Evolutionary conservation across 805 yeast genomes (phyloP).

Genomic region (Starmerella etchellsii): DNA sequence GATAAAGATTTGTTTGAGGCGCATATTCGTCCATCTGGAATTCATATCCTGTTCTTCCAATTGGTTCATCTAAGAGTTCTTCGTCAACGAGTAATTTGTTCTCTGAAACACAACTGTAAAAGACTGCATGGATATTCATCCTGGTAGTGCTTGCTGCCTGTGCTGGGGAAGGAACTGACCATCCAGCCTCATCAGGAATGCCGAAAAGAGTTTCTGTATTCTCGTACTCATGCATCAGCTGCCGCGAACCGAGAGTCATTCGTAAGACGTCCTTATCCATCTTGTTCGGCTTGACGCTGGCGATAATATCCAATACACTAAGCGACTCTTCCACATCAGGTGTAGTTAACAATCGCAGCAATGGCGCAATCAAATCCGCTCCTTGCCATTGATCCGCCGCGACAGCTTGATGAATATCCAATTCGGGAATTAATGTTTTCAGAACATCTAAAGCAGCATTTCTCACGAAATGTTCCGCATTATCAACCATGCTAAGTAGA

Average conservation of each 20-base stretch:
- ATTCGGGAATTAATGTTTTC: slow-evolving; percentile 59
- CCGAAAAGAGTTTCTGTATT: slow-evolving; percentile 85
- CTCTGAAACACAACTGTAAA: slow-evolving; percentile 56
- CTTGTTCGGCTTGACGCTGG: slow-evolving; percentile 74
- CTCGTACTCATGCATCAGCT: slow-evolving; percentile 68
- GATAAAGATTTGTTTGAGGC: slow-evolving; percentile 1
- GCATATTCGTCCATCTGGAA: slow-evolving; percentile 24
- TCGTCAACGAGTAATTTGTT: not conserved
- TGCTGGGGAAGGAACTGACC: slow-evolving; percentile 96
- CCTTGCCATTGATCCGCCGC: slow-evolving; percentile 66
- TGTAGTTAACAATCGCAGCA: slow-evolving; percentile 63
- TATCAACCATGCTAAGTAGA: slow-evolving; percentile 65
- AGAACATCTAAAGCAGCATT: slow-evolving; percentile 65
- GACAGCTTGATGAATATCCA: slow-evolving; percentile 64
- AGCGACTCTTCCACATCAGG: slow-evolving; percentile 82
- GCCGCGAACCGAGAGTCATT: slow-evolving; percentile 76
- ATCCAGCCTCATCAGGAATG: slow-evolving; percentile 86
- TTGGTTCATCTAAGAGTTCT: not conserved
- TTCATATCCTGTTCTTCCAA: not conserved
- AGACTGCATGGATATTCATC: slow-evolving; percentile 90
- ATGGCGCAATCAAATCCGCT: slow-evolving; percentile 86
- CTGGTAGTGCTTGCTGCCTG: slow-evolving; percentile 78
- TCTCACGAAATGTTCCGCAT: slow-evolving; percentile 66
- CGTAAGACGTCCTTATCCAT: slow-evolving; percentile 83
- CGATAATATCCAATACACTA: slow-evolving; percentile 78